Evolutionary conservation across 768 basidiomycete species (phyloP), one percentile per base, ranked within the genome.

Genomic region (Hygrocybe coccinea): DNA sequence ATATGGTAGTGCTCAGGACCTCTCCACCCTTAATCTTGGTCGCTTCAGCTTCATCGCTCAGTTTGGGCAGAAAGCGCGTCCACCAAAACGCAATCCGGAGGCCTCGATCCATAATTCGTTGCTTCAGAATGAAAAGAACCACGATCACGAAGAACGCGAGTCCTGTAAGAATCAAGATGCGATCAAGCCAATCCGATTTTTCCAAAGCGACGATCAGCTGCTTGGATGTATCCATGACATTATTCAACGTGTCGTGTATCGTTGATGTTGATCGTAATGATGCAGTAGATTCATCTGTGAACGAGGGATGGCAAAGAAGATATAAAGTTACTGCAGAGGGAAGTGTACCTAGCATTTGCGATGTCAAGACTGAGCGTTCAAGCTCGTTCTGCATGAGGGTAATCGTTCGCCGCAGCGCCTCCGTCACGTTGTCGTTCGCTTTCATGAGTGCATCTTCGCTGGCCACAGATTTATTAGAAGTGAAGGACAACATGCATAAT

Each of bases 121-220:
- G 85, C 70, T 97, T 92, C 63, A 98, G 64, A 60, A 99, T 87
- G 63, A 90, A 95, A 22, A 87, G 78, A 6, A 93, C 84, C 29
- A 90, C 86, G 15, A 94, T 80, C 56, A 85, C 58, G 74, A 99
- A 99, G 69, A 97, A 90, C 10, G 76, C 66, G 35, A 98, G 82
- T 0, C 83, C 90, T 1, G 84, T 77, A 53, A 93, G 72, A 62
- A 99, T 87, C 58, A 98, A 74, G 25, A 97, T 67, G 5, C 95
- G 87, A 74, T 99, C 97, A 17, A 95, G 75, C 84, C 89, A 87
- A 75, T 98, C 95, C 14, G 93, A 82, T 57, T 87, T 86, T 71
- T 97, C 91, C 47, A 99, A 84, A 0, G 86, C 83, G 12, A 86
- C 89, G 60, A 98, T 84, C 59, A 99, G 82, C 24, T 87, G 80